Evolutionary conservation across 345 rosid genomes (phyloP).

Genomic region (Leavenworthia alabamica): DNA sequence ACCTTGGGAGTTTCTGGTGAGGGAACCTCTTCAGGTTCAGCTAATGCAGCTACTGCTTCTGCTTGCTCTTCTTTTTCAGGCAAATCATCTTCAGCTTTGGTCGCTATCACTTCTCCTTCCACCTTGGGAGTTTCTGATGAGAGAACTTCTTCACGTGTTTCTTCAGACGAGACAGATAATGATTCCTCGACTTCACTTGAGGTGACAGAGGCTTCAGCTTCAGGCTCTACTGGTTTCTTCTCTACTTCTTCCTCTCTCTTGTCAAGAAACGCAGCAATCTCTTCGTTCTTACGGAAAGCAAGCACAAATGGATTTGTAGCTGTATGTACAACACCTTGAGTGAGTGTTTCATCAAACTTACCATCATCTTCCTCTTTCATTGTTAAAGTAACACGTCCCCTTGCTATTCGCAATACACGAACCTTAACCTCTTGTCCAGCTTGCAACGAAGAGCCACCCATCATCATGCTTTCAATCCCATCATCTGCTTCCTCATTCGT

Average conservation of each 20-base stretch:
- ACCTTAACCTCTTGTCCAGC: slow-evolving; percentile 73
- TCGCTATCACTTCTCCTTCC: slow-evolving; percentile 28
- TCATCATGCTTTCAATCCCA: slow-evolving; percentile 58
- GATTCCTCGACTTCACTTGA: slow-evolving; percentile 19
- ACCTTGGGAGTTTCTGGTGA: slow-evolving; percentile 38
- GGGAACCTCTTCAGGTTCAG: slow-evolving; percentile 33
- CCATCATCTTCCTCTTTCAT: slow-evolving; percentile 64
- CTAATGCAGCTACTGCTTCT: slow-evolving; percentile 29
- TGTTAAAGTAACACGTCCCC: slow-evolving; percentile 84
- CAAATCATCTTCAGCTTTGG: slow-evolving; percentile 3
- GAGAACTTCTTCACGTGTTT: slow-evolving; percentile 32
- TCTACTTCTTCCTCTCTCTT: slow-evolving; percentile 54
- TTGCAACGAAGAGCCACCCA: slow-evolving; percentile 48
- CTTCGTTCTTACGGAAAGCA: slow-evolving; percentile 71
- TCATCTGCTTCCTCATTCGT: slow-evolving; percentile 64
- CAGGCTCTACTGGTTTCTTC: slow-evolving; percentile 28
- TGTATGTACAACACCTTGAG: slow-evolving; percentile 52
- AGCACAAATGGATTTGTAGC: slow-evolving; percentile 72
- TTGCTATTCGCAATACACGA: slow-evolving; percentile 51
- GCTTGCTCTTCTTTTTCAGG: slow-evolving; percentile 22
- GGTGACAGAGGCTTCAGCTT: slow-evolving; percentile 29
- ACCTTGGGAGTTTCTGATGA: slow-evolving; percentile 37
- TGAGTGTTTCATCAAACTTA: slow-evolving; percentile 37
- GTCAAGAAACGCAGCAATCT: slow-evolving; percentile 67
- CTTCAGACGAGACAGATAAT: slow-evolving; percentile 32